Conservation (phyloP, 2,329 filamentous ascomycete genomes). For the Paraphaeosphaeria sporulosa region DNA sequence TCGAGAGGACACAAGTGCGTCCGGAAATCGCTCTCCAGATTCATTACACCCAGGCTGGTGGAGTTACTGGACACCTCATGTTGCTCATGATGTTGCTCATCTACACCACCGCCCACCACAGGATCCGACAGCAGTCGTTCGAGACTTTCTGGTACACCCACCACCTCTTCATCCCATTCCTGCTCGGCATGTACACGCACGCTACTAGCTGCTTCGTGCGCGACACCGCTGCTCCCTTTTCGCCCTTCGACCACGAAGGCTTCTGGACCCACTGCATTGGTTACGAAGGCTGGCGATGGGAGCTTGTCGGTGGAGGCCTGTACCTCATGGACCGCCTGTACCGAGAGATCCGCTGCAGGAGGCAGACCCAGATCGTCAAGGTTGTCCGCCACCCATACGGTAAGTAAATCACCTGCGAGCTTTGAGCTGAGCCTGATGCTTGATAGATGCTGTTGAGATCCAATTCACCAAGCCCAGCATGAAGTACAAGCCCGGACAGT, state of each 20-base stretch:
- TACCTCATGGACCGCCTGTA: conserved; percentile 91
- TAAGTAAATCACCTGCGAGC: conserved; percentile 52
- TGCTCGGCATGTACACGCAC: conserved; percentile 93
- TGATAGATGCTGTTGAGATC: conserved; percentile 87
- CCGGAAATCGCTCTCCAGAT: conserved; percentile 84
- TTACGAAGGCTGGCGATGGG: conserved; percentile 97
- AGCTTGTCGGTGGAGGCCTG: conserved; percentile 82
- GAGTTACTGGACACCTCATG: conserved; percentile 97
- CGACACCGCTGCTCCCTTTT: conserved; percentile 74
- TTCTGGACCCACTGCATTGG: conserved; percentile 96
- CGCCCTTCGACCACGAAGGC: conserved; percentile 79
- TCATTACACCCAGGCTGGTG: conserved; percentile 87
- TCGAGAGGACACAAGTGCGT: conserved; percentile 84
- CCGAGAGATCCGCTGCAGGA: conserved; percentile 84
- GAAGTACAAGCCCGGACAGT: conserved; percentile 98
- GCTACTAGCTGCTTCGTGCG: conserved; percentile 96
- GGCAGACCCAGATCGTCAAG: conserved; percentile 87
- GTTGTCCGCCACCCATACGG: conserved; percentile 96
- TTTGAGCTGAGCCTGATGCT: conserved; percentile 34
- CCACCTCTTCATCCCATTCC: conserved; percentile 96
- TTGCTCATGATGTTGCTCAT: conserved; percentile 98
- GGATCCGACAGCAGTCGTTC: conserved; percentile 95
- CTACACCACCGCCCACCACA: conserved; percentile 92
- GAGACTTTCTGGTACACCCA: conserved; percentile 99
- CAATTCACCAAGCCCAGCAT: conserved; percentile 97